These are phyloP conservation scores for Hypoxylon perforatum DNA, from an alignment of 495 filamentous ascomycete species.

Conservation along the genomic window DNA sequence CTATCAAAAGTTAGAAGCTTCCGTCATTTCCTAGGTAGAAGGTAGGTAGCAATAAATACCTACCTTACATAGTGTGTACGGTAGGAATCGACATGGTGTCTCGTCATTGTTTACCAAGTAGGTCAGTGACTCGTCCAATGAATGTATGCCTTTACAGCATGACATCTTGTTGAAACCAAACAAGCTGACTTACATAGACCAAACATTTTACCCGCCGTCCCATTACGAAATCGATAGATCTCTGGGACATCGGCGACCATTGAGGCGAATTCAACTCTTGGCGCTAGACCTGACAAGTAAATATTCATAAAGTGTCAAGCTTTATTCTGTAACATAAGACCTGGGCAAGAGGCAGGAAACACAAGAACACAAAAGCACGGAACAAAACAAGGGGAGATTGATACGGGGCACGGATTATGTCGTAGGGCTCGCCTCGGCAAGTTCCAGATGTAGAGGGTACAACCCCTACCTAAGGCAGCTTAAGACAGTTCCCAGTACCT, in stretches of 20 bases:
- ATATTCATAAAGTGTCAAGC: conserved; percentile 9
- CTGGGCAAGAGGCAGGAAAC: conserved; percentile 15
- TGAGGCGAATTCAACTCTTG: not conserved
- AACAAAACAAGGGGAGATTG: conserved; percentile 37
- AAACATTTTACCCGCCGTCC: conserved; percentile 13
- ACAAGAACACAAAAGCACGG: conserved; percentile 20
- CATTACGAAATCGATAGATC: conserved; percentile 15
- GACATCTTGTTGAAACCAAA: conserved; percentile 34
- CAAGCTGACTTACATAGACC: conserved; percentile 7
- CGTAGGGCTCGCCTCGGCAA: conserved; percentile 23
- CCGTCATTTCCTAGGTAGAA: no score
- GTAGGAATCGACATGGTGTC: no score
- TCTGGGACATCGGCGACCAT: conserved; percentile 2
- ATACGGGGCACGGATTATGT: conserved; percentile 38
- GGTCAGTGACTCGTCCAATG: not conserved
- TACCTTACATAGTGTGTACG: no score
- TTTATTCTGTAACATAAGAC: not conserved
- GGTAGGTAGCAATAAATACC: no score
- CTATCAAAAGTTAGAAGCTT: no score
- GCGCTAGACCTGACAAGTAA: not conserved
- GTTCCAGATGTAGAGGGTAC: conserved; percentile 17
- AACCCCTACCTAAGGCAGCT: not conserved
- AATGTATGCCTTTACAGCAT: conserved; percentile 1
- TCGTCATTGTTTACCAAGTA: no score
- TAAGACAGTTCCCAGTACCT: not conserved